A percentile compares a stretch with the other conserved stretches of the same genome.
phyloP scores from a whole-genome alignment of 805 yeast genomes.

The Groenewaldozyma salmanticensis region DNA sequence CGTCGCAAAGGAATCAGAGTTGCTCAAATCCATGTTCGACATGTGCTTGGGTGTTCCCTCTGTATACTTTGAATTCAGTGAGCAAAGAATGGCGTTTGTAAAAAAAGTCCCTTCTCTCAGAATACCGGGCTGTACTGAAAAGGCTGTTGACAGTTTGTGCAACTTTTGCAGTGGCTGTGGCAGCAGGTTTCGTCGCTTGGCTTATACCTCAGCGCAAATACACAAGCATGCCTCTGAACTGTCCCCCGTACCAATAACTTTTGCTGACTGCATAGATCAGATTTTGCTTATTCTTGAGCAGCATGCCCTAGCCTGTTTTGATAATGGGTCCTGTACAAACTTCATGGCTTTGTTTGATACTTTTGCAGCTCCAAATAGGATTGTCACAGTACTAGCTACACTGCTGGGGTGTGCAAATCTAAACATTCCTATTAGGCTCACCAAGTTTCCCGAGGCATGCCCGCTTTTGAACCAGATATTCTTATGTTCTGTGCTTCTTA shows the following conservation, averaged over 20 bases:
- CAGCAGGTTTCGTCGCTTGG: constrained; percentile 7
- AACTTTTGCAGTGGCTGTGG: constrained; percentile 9
- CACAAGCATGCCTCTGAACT: not conserved
- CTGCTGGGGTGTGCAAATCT: constrained; percentile 13
- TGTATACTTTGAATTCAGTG: constrained; percentile 5
- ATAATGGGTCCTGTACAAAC: too few species aligned
- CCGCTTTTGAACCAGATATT: constrained; percentile 9
- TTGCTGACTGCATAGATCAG: constrained; percentile 10
- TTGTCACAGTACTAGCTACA: constrained; percentile 6
- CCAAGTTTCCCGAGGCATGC: constrained; percentile 6
- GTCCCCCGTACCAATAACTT: constrained; percentile 8
- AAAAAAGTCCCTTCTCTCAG: too few species aligned
- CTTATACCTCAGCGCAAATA: constrained; percentile 5
- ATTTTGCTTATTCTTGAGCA: constrained; percentile 4
- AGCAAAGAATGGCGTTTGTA: too few species aligned
- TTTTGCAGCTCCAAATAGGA: not conserved
- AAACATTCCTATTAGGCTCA: constrained; percentile 1
- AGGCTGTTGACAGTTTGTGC: too few species aligned
- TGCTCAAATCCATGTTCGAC: not conserved
- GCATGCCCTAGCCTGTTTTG: too few species aligned
- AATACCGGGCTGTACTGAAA: too few species aligned
- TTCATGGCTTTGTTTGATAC: constrained; percentile 1
- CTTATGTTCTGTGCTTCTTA: constrained; percentile 7
- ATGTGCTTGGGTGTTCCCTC: constrained; percentile 6
- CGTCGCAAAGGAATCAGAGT: not conserved